Conservation (phyloP, 805 yeast genomes). For the Wickerhamiella brachini region DNA sequence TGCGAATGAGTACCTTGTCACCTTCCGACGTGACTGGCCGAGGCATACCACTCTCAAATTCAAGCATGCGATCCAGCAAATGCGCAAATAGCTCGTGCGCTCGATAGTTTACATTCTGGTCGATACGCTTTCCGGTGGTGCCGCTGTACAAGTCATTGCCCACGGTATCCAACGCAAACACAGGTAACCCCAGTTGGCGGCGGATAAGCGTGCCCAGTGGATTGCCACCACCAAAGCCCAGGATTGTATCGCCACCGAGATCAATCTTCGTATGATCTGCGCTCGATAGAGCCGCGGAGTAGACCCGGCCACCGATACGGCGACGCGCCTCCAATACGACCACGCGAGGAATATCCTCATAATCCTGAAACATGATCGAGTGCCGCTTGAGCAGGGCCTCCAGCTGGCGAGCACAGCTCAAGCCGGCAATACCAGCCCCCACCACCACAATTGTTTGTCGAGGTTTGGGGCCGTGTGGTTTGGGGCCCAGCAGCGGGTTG, state of each 20-base stretch:
- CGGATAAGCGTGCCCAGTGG: conserved; percentile 28
- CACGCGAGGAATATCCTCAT: conserved; percentile 29
- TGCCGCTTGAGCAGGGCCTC: conserved; percentile 39
- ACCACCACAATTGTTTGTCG: conserved; percentile 48
- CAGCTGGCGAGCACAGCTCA: conserved; percentile 91
- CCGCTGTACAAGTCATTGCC: conserved; percentile 23
- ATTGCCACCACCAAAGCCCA: conserved; percentile 30
- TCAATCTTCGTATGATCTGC: conserved; percentile 21
- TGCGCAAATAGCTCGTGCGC: conserved; percentile 26
- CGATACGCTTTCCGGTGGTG: conserved; percentile 22
- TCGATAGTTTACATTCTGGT: conserved; percentile 20
- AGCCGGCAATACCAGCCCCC: conserved; percentile 96
- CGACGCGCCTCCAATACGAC: conserved; percentile 28
- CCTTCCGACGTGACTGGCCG: conserved; percentile 25
- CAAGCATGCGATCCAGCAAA: conserved; percentile 25
- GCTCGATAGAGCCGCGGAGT: conserved; percentile 20
- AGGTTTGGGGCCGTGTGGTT: conserved; percentile 20
- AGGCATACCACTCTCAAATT: conserved; percentile 23
- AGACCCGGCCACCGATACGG: conserved; percentile 31
- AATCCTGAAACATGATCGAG: conserved; percentile 23
- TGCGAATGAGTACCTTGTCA: conserved; percentile 25
- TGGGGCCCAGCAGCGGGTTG: conserved; percentile 11
- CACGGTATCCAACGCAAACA: conserved; percentile 23
- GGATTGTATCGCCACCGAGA: conserved; percentile 28
- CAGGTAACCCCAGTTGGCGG: conserved; percentile 29